Evolutionary conservation across 805 yeast species (phyloP).

Genomic region (Middelhovenomyces tepae): DNA sequence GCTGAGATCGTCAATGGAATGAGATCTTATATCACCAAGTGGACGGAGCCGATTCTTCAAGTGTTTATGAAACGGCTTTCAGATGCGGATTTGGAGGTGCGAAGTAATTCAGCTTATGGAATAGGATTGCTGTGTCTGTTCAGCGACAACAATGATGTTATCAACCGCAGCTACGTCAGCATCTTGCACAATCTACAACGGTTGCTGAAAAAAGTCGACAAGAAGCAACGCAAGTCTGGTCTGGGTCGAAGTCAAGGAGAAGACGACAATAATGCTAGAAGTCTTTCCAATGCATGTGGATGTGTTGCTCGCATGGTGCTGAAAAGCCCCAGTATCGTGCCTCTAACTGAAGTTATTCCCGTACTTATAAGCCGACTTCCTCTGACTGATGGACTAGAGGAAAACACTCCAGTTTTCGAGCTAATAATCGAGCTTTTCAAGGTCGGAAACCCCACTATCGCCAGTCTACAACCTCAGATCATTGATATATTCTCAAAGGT

Average conservation of each 20-base stretch:
- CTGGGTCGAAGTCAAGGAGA: constrained; percentile 44
- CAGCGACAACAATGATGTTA: constrained; percentile 44
- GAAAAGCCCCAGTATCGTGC: constrained; percentile 61
- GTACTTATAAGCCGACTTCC: constrained; percentile 72
- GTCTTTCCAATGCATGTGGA: constrained; percentile 92
- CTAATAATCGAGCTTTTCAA: constrained; percentile 66
- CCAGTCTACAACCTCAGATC: constrained; percentile 34
- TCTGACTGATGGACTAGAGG: constrained; percentile 80
- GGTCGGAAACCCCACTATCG: constrained; percentile 46
- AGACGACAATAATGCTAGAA: constrained; percentile 74
- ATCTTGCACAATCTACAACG: constrained; percentile 62
- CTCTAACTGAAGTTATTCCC: constrained; percentile 69
- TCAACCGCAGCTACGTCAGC: constrained; percentile 54
- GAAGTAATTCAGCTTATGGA: constrained; percentile 95
- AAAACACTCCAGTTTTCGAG: constrained; percentile 82
- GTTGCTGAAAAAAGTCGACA: constrained; percentile 70
- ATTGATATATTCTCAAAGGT: constrained; percentile 61
- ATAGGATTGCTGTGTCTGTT: constrained; percentile 64
- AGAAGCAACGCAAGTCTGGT: constrained; percentile 41
- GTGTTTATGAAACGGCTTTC: constrained; percentile 60
- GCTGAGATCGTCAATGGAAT: constrained; percentile 83
- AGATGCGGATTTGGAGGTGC: constrained; percentile 76
- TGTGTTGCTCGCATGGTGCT: constrained; percentile 90
- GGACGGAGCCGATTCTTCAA: constrained; percentile 52
- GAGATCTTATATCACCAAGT: constrained; percentile 52